These are phyloP conservation scores for Picea engelmannii DNA, from an alignment of 83 land plant genomes.

Conservation along the genomic window DNA sequence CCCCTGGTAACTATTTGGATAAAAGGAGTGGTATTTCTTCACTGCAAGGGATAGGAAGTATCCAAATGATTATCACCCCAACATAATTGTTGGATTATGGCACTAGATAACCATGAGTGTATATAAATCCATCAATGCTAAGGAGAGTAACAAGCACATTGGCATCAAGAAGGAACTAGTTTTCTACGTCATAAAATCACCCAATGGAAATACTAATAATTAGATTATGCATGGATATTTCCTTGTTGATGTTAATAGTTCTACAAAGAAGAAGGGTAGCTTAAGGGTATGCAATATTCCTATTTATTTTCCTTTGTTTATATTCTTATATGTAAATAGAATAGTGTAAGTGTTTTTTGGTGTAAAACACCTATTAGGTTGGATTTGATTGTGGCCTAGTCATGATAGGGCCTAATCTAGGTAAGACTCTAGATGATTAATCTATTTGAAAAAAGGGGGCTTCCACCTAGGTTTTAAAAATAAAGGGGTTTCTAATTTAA, in stretches of 20 bases:
- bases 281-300: constrained; percentile 22
- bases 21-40: constrained; percentile 51
- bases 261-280: constrained; percentile 32
- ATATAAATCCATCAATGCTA: constrained; percentile 36
- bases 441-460: no score
- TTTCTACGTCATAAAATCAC: constrained; percentile 39
- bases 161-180: constrained; percentile 55
- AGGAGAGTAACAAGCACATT: constrained; percentile 4
- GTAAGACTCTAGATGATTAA: not conserved
- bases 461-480: no score
- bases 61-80: constrained; percentile 45
- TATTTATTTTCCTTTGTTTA: no score
- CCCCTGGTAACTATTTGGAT: constrained; percentile 28
- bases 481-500: no score
- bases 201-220: constrained; percentile 39
- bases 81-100: constrained; percentile 46
- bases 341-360: not conserved
- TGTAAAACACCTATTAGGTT: not conserved
- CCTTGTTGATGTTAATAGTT: constrained; percentile 25
- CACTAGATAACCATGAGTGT: constrained; percentile 54
- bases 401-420: not conserved
- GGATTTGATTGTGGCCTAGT: not conserved
- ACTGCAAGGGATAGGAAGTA: constrained; percentile 45
- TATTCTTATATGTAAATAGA: not conserved
- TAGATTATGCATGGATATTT: constrained; percentile 52